A percentile compares a stretch with the other conserved stretches of the same genome.
These are phyloP conservation scores for Potentilla sterilis DNA, from an alignment of 306 rosid species.

Conservation along the genomic window DNA sequence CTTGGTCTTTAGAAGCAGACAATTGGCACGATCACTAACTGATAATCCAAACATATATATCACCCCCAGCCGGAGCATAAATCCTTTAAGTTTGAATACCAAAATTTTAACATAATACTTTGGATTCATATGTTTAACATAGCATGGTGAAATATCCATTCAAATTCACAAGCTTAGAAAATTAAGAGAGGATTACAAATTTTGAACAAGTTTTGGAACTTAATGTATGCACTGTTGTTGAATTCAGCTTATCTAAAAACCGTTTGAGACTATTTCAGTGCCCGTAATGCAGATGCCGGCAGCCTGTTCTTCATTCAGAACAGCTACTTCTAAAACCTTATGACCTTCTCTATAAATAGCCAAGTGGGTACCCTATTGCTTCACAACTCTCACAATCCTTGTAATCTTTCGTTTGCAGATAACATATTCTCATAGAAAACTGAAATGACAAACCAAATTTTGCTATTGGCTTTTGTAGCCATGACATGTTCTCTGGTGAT, in stretches of 20 bases:
- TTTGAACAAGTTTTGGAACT: neutral
- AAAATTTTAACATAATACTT: neutral
- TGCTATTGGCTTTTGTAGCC: conserved; percentile 17
- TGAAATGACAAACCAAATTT: conserved; percentile 15
- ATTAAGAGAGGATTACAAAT: neutral
- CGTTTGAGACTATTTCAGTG: neutral
- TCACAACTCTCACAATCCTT: conserved; percentile 11
- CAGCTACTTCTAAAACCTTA: neutral
- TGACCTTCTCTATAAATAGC: conserved; percentile 3
- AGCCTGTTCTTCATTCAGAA: conserved; percentile 10
- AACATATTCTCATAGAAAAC: neutral
- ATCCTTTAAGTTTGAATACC: neutral
- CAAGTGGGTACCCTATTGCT: neutral
- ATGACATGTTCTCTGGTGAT: conserved; percentile 17
- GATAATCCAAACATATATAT: conserved; percentile 3
- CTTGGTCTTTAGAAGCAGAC: conserved; percentile 9
- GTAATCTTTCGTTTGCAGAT: neutral
- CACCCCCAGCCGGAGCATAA: conserved; percentile 15
- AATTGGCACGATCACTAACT: conserved; percentile 2
- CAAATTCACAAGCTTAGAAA: neutral
- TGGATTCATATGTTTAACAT: conserved; percentile 1
- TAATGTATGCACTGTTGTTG: neutral
- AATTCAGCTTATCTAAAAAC: neutral
- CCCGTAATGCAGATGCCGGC: conserved; percentile 9
- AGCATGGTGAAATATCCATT: neutral